Evolutionary conservation across 1,139 yeast genomes (phyloP), one percentile per base, ranked within the genome.

Genomic region (Candida tropicalis): DNA sequence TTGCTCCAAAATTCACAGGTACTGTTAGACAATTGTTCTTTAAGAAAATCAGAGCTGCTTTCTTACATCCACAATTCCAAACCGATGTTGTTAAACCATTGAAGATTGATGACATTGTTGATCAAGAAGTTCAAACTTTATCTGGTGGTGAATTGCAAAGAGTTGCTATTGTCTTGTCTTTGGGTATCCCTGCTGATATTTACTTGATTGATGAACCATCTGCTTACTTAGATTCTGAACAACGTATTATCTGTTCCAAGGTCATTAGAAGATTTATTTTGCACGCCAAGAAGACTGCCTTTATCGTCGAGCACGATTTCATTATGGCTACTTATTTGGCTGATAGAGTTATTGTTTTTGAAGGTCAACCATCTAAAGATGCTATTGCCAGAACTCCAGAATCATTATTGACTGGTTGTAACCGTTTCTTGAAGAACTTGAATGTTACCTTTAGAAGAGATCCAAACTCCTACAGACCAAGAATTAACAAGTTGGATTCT

Each of bases 101-200:
- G 65, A 86, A 77, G 64, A 90, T 93, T 54, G 99, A 93, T 57
- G 91, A 87, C 62, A 88, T 93, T 56, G 84, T 93, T 54, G 99
- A 93, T 67, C 97, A 93, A 68, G 98, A 93, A 72, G 99, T 93
- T 45, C 97, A 89, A 75, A 89, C 90, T 56, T 76, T 93, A 68
- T 91, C 98, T 42, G 99, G 99, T 76, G 99, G 99, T 82, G 99
- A 93, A 75, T 80, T 93, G 75, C 99, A 93, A 76, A 87, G 99
- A 78, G 99, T 95, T 49, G 99, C 99, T 52, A 93, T 93, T 69
- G 95, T 90, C 33, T 79, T 93, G 65, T 84, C 98, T 7, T 78
- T 95, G 50, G 99, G 99, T 80, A 75, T 86, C 43, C 90, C 90
- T 27, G 99, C 99, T 23, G 99, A 93, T 65, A 87, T 93, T 55